A percentile compares a stretch with the other conserved stretches of the same genome.
These are phyloP conservation scores for Pulveroboletus sp. DNA, from an alignment of 768 basidiomycete species.

Conservation along the genomic window DNA sequence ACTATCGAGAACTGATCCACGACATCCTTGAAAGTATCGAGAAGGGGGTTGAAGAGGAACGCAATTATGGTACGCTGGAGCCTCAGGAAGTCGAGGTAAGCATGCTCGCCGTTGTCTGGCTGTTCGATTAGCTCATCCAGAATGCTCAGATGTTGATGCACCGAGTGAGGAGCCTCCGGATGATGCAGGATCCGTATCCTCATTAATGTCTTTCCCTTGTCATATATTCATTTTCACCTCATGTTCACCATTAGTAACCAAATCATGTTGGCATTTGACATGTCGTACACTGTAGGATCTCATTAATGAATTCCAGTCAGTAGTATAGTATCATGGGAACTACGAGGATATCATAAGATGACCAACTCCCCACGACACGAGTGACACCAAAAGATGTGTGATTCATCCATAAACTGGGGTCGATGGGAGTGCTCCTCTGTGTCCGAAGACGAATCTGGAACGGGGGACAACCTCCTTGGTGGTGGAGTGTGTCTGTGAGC, in stretches of 20 bases:
- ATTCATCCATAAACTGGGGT: slow-evolving; percentile 80
- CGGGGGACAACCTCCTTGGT: slow-evolving; percentile 53
- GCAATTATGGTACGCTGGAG: slow-evolving; percentile 54
- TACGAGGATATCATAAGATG: slow-evolving; percentile 41
- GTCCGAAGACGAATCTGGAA: slow-evolving; percentile 31
- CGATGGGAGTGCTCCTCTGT: slow-evolving; percentile 31
- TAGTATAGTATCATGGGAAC: neutral
- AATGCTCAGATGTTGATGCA: slow-evolving; percentile 44
- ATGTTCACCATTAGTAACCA: neutral
- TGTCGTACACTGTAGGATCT: slow-evolving; percentile 13
- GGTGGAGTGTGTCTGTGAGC: slow-evolving; percentile 42
- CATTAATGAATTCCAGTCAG: slow-evolving; percentile 20
- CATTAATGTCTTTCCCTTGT: slow-evolving; percentile 8
- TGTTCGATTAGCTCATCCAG: slow-evolving; percentile 3
- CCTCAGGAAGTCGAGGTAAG: slow-evolving; percentile 71
- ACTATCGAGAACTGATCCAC: slow-evolving; percentile 71
- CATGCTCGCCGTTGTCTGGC: neutral
- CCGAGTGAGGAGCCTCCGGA: slow-evolving; percentile 30
- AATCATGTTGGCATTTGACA: slow-evolving; percentile 6
- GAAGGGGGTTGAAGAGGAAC: slow-evolving; percentile 66
- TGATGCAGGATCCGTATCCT: slow-evolving; percentile 12
- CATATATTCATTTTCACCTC: neutral
- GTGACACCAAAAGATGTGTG: slow-evolving; percentile 87
- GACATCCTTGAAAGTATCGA: slow-evolving; percentile 83
- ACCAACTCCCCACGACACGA: slow-evolving; percentile 80